Percentiles rank a stretch among this genome's conserved stretches.
Evolutionary conservation across 1,139 yeast genomes (phyloP).

Genomic region (Hansenula anomala): DNA sequence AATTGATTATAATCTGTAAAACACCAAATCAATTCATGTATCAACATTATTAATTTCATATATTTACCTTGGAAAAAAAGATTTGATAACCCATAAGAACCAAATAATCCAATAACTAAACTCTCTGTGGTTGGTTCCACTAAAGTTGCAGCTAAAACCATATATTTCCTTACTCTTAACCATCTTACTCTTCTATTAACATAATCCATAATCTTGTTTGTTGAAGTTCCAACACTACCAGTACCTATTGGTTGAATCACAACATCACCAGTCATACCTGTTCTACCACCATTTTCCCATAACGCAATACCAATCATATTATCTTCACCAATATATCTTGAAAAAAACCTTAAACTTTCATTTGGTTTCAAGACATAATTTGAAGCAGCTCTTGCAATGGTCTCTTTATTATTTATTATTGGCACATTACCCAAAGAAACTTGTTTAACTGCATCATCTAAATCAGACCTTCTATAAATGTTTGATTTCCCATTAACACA

Average conservation of each 20-base stretch:
- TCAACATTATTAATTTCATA: slow-evolving; percentile 32
- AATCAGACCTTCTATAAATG: slow-evolving; percentile 62
- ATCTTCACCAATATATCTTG: slow-evolving; percentile 86
- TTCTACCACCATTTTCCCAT: slow-evolving; percentile 73
- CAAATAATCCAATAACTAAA: slow-evolving; percentile 61
- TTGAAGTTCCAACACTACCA: slow-evolving; percentile 30
- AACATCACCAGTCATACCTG: slow-evolving; percentile 74
- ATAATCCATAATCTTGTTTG: slow-evolving; percentile 45
- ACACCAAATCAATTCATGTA: slow-evolving; percentile 64
- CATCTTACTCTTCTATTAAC: slow-evolving; percentile 70
- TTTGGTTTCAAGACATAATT: slow-evolving; percentile 6
- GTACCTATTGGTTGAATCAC: slow-evolving; percentile 72
- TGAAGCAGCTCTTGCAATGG: slow-evolving; percentile 22
- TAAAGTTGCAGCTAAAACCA: slow-evolving; percentile 82
- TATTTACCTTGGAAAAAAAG: slow-evolving; percentile 31
- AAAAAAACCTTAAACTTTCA: slow-evolving; percentile 58
- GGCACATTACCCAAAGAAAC: slow-evolving; percentile 26
- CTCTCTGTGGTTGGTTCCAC: slow-evolving; percentile 87
- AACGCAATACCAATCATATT: slow-evolving; percentile 87
- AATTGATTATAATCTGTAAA: slow-evolving; percentile 58
- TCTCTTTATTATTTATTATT: slow-evolving; percentile 25
- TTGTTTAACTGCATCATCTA: slow-evolving; percentile 55
- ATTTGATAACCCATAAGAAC: slow-evolving; percentile 54
- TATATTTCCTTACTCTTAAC: slow-evolving; percentile 84
- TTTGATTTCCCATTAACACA: slow-evolving; percentile 94